Percentiles rank a stretch among this genome's conserved stretches.
Conservation (phyloP, 495 filamentous ascomycete genomes). For the Tricharina praecox region DNA sequence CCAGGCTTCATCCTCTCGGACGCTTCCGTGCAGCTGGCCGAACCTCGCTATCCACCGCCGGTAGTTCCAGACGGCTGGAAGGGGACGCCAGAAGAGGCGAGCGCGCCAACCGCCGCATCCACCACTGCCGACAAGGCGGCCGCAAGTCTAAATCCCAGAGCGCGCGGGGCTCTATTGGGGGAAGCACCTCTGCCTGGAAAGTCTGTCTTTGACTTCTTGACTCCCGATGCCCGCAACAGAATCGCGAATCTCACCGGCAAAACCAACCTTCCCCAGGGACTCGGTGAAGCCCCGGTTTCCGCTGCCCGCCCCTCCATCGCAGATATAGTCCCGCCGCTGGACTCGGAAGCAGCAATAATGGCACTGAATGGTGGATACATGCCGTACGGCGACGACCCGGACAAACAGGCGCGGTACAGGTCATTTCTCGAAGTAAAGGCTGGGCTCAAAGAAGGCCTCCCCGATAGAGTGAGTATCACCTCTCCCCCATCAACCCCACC, state of each 20-base stretch:
- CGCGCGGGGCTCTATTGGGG: constrained; percentile 66
- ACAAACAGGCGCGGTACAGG: constrained; percentile 61
- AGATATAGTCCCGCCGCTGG: constrained; percentile 51
- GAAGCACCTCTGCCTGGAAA: constrained; percentile 74
- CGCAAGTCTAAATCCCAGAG: constrained; percentile 58
- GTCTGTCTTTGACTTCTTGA: constrained; percentile 90
- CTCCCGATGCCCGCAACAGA: constrained; percentile 58
- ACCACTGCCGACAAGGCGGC: not conserved
- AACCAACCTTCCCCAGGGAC: constrained; percentile 55
- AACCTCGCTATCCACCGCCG: constrained; percentile 51
- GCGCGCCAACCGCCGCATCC: not conserved
- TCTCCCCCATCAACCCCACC: not conserved
- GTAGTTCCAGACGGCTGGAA: constrained; percentile 61
- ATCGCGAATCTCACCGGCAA: constrained; percentile 63
- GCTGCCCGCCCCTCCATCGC: not conserved
- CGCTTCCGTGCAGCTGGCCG: constrained; percentile 30
- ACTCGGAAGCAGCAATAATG: constrained; percentile 53
- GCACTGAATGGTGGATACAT: constrained; percentile 64
- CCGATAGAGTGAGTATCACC: constrained; percentile 33
- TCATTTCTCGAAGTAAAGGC: constrained; percentile 65
- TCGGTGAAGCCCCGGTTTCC: constrained; percentile 40
- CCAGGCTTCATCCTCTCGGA: constrained; percentile 65
- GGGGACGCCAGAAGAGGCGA: not conserved
- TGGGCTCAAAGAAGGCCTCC: constrained; percentile 42
- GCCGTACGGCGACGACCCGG: constrained; percentile 70